phyloP scores from a whole-genome alignment of 352 stramenopile genomes.

The Halophytophthora batemanensis region DNA sequence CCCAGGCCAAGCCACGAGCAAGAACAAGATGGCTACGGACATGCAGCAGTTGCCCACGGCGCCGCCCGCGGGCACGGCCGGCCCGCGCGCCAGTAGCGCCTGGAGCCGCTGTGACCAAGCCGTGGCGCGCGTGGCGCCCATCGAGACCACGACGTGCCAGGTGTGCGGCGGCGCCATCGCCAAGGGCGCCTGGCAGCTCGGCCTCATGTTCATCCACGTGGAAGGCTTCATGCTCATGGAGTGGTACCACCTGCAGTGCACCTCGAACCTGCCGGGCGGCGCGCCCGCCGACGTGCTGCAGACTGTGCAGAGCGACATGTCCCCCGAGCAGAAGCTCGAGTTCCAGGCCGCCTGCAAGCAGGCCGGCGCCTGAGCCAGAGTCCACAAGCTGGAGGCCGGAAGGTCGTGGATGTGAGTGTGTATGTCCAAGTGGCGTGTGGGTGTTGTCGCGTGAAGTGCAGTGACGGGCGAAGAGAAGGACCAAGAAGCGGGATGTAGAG shows the following conservation, averaged over 20 bases:
- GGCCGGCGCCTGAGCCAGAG: slow-evolving; percentile 6
- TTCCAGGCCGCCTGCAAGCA: slow-evolving; percentile 49
- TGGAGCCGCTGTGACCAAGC: slow-evolving; percentile 82
- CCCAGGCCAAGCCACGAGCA: slow-evolving; percentile 4
- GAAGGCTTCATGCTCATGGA: slow-evolving; percentile 88
- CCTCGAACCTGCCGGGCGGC: slow-evolving; percentile 42
- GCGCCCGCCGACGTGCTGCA: slow-evolving; percentile 50
- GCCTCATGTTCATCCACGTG: slow-evolving; percentile 84
- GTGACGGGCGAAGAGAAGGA: no score
- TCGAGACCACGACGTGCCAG: slow-evolving; percentile 75
- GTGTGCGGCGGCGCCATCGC: slow-evolving; percentile 59
- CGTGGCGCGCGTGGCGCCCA: slow-evolving; percentile 69
- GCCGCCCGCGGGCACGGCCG: slow-evolving; percentile 19
- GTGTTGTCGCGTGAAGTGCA: neutral
- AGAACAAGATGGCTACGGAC: slow-evolving; percentile 30
- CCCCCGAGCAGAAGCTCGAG: slow-evolving; percentile 40
- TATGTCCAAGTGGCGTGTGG: neutral
- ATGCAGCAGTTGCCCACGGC: slow-evolving; percentile 39
- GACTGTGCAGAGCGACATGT: slow-evolving; percentile 67
- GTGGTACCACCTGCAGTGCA: slow-evolving; percentile 77
- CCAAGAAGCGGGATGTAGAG: neutral
- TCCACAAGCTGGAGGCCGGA: neutral
- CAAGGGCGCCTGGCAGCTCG: slow-evolving; percentile 68
- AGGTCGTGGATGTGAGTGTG: neutral
- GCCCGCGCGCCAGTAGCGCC: slow-evolving; percentile 47